Percentiles rank a stretch among this genome's conserved stretches.
Conservation (phyloP, 495 filamentous ascomycete genomes). For the Penicillium arizonense region DNA sequence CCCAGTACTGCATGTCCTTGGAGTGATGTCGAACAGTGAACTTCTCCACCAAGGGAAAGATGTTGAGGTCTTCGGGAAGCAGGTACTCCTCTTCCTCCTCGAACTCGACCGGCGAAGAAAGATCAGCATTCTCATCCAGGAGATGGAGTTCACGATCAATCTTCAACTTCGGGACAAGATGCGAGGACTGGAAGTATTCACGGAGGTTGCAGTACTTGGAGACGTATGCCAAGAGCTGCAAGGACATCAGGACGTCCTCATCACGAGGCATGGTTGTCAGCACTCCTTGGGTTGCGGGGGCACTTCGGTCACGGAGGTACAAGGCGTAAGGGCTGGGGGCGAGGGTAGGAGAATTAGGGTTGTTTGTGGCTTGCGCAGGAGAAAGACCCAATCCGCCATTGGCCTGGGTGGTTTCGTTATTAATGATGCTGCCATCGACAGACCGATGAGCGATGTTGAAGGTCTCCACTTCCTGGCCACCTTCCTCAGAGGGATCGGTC, state of each 20-base stretch:
- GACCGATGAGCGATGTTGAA: slow-evolving; percentile 97
- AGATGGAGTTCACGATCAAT: slow-evolving; percentile 81
- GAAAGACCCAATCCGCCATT: slow-evolving; percentile 70
- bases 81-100: slow-evolving; percentile 87
- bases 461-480: slow-evolving; percentile 72
- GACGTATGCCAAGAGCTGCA: slow-evolving; percentile 96
- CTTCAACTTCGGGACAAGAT: slow-evolving; percentile 89
- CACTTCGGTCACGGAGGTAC: slow-evolving; percentile 69
- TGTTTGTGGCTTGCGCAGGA: slow-evolving; percentile 69
- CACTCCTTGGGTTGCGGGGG: slow-evolving; percentile 63
- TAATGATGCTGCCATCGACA: slow-evolving; percentile 85
- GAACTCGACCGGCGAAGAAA: slow-evolving; percentile 44
- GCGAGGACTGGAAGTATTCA: slow-evolving; percentile 90
- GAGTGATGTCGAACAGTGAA: slow-evolving; percentile 94
- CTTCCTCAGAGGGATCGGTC: slow-evolving; percentile 71
- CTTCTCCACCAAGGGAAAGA: slow-evolving; percentile 97
- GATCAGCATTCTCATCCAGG: slow-evolving; percentile 62
- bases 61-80: slow-evolving; percentile 91
- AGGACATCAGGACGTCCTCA: slow-evolving; percentile 95
- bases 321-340: slow-evolving; percentile 68
- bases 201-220: slow-evolving; percentile 98
- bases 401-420: slow-evolving; percentile 53
- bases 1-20: slow-evolving; percentile 99
- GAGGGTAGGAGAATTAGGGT: slow-evolving; percentile 68
- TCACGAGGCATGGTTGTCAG: slow-evolving; percentile 89